Base-by-base conservation (phyloP, 1,284 basidiomycete species). In the Pulchroboletus neoregius region DNA sequence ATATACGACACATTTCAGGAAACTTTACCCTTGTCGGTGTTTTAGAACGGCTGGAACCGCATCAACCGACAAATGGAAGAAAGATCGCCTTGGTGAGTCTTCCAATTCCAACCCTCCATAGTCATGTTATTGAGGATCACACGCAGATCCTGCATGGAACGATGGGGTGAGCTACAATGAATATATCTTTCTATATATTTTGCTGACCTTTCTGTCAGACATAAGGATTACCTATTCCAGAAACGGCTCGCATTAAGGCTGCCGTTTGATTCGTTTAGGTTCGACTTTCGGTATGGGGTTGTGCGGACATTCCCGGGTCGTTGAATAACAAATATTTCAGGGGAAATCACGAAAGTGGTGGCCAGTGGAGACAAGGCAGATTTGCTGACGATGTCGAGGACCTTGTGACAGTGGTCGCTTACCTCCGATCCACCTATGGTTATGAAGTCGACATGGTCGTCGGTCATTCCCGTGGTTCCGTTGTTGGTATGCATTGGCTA, bases 141-240 rank as follows among this genome's bases (percentile, higher is more conserved):
- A 39, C 36, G 46, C 50, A 88, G 87, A 83, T 89, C 52, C 65
- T 88, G 8, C 87, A 89, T 62, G 86, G 86, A 33, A 72, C 78
- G n/a, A 75, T 86, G 74, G 87, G 87, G 86, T 85, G 58, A 66
- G 72, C 58, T 36, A 30, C 31, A 22, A 36, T 27, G 23, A 28
- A 30, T 15, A 23, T 23, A 24, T n/a, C 16, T 23, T 20, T 28
- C 33, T 11, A 28, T 26, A 4, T 2, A 28, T 23, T 16, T 37
- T 18, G 13, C 39, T 46, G 18, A 49, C 32, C 9, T 46, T 46
- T 33, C 15, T 36, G 50, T 22, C 63, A 89, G 87, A 55, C 87
- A 90, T 63, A 89, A 89, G 57, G 84, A 92, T 62, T 91, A 91
- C 68, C 67, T 89, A 41, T 91, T 85, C 68, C 85, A 87, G 65